Evolutionary conservation across 2,329 filamentous ascomycete genomes (phyloP).

Genomic region (Alternaria triticimaculans): DNA sequence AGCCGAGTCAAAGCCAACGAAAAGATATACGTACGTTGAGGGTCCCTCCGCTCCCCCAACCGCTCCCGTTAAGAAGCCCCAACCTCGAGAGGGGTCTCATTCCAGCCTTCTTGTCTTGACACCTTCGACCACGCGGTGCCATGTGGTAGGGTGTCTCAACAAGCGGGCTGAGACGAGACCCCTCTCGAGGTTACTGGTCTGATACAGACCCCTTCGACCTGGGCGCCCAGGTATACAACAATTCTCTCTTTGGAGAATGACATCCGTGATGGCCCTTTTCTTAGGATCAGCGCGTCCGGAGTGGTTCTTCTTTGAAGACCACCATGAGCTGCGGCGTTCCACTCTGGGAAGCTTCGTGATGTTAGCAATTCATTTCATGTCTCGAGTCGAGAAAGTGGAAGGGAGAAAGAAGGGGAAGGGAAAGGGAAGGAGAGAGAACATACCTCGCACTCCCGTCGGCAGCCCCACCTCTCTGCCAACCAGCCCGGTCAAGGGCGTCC

Average conservation of each 20-base stretch:
- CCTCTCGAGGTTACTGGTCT: background rate
- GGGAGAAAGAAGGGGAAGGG: no score
- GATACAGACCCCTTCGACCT: background rate
- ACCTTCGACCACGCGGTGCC: no score
- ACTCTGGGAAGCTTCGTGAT: background rate
- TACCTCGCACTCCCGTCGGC: background rate
- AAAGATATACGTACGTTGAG: background rate
- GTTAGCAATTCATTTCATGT: background rate
- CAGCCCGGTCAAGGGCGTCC: background rate
- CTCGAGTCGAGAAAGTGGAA: background rate
- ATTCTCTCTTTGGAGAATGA: background rate
- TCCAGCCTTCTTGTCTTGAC: background rate
- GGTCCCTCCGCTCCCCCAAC: background rate
- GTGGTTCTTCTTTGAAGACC: background rate
- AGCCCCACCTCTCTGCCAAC: background rate
- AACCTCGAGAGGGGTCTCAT: background rate
- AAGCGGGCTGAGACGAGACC: background rate
- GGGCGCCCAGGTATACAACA: background rate
- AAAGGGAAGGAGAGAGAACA: background rate
- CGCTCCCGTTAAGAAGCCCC: background rate
- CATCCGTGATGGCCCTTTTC: background rate
- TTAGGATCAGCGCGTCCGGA: background rate
- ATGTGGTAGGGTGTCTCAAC: background rate
- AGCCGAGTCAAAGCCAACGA: background rate
- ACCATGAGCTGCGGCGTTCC: background rate